Base-by-base conservation (phyloP, 129 eudicot species). In the Chrysanthemum makinoi region DNA sequence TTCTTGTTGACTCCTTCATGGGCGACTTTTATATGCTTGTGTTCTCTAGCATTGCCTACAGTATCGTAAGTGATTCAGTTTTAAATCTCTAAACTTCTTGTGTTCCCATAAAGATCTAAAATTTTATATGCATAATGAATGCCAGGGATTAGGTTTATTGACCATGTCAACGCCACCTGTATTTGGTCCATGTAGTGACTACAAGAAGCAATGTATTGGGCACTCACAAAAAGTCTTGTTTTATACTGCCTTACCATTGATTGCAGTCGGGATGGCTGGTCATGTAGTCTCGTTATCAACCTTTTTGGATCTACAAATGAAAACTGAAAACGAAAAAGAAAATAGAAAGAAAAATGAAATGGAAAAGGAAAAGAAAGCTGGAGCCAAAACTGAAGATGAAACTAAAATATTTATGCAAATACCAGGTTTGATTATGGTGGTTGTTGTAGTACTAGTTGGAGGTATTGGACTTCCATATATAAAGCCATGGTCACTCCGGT, bases 81-180 rank as follows among this genome's bases (percentile, higher is more conserved):
- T 1, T 26, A 20, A 28, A 61, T 20, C 30, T 62, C 26, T 28
- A 30, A 16, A 12, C 22, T 73, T 22, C 43, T 10, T 48, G 14
- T 46, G 26, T 50, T 57, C 17, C 18, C 33, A 66, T 46, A 19
- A 18, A 33, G 15, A 7, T n/a, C 5, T 16, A 33, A 62, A 39
- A 43, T 6, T 10, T 24, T 2, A 53, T 16, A 26, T 6, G 0
- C 9, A 22, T 39, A 46, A 3, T 16, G 16, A 7, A 43, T 16
- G 11, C 26, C 82, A 90, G 96, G 96, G 94, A 44, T 61, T 90
- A 74, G 88, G 94, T 0, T 65, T 90, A 10, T 33, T 90, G 15
- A 33, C 84, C 49, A 85, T 90, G 83, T 90, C 94, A 58, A 90
- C 91, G 0, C 96, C 91, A 61, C 71, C 83, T 0, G 87, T 87